These are phyloP conservation scores for Jasminum sambac DNA, from an alignment of 257 asterid genomes.

Conservation along the genomic window DNA sequence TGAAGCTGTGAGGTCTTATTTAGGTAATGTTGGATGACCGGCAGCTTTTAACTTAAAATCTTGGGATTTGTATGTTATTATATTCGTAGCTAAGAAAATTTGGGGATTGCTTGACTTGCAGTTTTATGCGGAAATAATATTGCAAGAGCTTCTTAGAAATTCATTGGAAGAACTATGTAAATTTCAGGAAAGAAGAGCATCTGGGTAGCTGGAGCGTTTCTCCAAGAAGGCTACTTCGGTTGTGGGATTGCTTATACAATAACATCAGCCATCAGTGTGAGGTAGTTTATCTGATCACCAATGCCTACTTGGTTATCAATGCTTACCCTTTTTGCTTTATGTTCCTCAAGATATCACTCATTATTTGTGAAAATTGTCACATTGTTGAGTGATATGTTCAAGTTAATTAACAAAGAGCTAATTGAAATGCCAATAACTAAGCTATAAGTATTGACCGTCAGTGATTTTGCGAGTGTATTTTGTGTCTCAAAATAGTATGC, in stretches of 20 bases:
- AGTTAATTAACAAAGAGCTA: constrained; percentile 3
- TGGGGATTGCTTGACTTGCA: neutral
- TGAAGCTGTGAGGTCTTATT: constrained; percentile 50
- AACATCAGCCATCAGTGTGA: constrained; percentile 60
- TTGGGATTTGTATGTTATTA: neutral
- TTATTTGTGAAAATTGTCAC: neutral
- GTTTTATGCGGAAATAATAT: neutral
- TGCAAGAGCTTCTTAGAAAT: neutral
- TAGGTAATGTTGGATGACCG: constrained; percentile 32
- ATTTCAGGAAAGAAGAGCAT: constrained; percentile 48
- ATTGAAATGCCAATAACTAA: neutral
- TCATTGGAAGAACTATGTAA: neutral
- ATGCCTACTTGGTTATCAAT: neutral
- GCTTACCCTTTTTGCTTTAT: constrained; percentile 1
- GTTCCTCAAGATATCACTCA: neutral
- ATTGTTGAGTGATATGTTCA: neutral
- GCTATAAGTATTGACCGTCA: neutral
- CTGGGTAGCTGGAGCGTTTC: constrained; percentile 48
- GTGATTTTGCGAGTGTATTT: neutral
- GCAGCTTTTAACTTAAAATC: neutral
- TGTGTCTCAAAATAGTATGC: neutral
- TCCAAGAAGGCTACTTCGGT: constrained; percentile 60
- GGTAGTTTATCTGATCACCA: constrained; percentile 30
- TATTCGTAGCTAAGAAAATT: neutral
- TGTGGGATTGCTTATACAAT: constrained; percentile 63